Conservation (phyloP, 176 grass and related monocot species). For the Poa pratensis region DNA sequence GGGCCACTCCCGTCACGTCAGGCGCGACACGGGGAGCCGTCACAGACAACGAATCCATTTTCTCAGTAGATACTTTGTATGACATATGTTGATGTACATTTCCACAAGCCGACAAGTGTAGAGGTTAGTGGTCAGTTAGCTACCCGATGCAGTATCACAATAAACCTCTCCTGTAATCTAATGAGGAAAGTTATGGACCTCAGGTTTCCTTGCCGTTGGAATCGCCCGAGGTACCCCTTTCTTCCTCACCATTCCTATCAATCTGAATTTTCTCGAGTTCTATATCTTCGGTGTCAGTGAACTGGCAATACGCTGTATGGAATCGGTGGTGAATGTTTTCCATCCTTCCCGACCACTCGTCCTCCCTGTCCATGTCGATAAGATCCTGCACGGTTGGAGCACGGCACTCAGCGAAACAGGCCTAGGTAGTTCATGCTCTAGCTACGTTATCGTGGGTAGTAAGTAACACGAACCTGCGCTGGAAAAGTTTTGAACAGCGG, state of each 20-base stretch:
- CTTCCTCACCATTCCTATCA: constrained; percentile 16
- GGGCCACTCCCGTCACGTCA: too few relatives aligned
- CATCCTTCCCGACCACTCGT: constrained; percentile 67
- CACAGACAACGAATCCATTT: too few relatives aligned
- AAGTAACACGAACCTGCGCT: constrained; percentile 63
- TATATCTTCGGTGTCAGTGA: constrained; percentile 44
- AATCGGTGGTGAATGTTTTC: constrained; percentile 67
- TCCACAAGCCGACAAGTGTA: background rate
- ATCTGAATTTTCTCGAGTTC: constrained; percentile 46
- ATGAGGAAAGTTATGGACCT: constrained; percentile 49
- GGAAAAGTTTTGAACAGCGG: constrained; percentile 73
- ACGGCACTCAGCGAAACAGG: background rate
- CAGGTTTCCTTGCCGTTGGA: constrained; percentile 41
- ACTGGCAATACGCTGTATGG: constrained; percentile 68
- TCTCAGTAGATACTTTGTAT: background rate
- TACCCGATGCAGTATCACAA: constrained; percentile 10
- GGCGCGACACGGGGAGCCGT: too few relatives aligned
- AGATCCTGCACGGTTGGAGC: constrained; percentile 58
- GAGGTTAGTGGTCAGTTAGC: background rate
- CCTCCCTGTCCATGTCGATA: constrained; percentile 80
- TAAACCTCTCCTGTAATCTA: constrained; percentile 50
- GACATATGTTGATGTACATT: constrained; percentile 33
- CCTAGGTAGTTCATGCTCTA: background rate
- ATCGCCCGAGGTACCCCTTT: constrained; percentile 39
- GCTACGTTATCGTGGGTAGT: background rate